Evolutionary conservation across 169 alveolate species (phyloP).

Genomic region (Ichthyophthirius multifiliis): DNA sequence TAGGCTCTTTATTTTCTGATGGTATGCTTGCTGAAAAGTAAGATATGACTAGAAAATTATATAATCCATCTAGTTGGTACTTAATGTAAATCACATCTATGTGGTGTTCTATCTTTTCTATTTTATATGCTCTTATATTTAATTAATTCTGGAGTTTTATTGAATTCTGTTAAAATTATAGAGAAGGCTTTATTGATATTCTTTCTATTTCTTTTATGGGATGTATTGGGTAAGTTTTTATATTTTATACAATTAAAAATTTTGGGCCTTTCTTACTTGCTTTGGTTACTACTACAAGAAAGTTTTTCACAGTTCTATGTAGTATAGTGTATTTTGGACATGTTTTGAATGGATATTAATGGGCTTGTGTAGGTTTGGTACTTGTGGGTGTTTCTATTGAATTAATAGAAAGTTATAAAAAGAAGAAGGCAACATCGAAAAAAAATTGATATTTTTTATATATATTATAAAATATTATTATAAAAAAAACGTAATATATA

Average conservation of each 20-base stretch:
- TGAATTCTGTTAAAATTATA: background rate
- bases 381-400: background rate
- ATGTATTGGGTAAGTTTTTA: background rate
- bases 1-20: background rate
- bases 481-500: too few species aligned
- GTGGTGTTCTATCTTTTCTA: background rate
- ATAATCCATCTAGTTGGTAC: background rate
- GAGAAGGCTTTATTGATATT: background rate
- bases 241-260: conserved; percentile 6
- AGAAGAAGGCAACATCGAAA: too few species aligned
- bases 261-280: conserved; percentile 10
- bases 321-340: conserved; percentile 1
- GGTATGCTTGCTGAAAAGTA: conserved; percentile 9
- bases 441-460: too few species aligned
- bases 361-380: background rate
- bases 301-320: conserved; percentile 3
- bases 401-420: background rate
- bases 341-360: background rate
- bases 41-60: background rate
- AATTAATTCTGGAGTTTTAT: background rate
- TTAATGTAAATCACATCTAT: background rate
- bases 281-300: conserved; percentile 1
- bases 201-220: background rate
- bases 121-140: background rate
- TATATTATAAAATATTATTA: too few species aligned